Conservation (phyloP, 371 early-diverging fungal genomes). For the Mucor irregularis region DNA sequence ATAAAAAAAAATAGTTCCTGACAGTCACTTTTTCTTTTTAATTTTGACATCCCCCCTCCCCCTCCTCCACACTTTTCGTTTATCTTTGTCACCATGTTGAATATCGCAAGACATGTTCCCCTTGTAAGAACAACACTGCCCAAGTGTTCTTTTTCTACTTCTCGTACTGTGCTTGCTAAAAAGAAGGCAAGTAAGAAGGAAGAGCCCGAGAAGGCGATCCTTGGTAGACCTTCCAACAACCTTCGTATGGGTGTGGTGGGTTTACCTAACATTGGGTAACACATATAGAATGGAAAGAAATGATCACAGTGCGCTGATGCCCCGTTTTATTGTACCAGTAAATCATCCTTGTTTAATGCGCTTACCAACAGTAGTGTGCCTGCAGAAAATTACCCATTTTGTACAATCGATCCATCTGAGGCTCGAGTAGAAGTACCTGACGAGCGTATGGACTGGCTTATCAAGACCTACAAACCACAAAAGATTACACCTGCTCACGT, state of each 20-base stretch:
- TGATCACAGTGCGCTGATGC: not conserved
- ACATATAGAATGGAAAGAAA: not conserved
- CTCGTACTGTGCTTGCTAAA: constrained; percentile 10
- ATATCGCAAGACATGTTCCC: not conserved
- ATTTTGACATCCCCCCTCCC: constrained; percentile 3
- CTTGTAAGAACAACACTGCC: not conserved
- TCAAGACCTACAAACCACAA: constrained; percentile 68
- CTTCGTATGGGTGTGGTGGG: constrained; percentile 95
- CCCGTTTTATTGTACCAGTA: constrained; percentile 41
- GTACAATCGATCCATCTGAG: constrained; percentile 83
- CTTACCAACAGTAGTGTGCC: constrained; percentile 83
- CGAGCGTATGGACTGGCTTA: constrained; percentile 75
- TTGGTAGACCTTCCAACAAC: constrained; percentile 77
- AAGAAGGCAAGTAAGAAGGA: constrained; percentile 10
- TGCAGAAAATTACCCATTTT: constrained; percentile 79
- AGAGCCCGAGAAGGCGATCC: constrained; percentile 37
- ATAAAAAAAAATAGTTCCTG: not conserved
- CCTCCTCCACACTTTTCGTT: not conserved
- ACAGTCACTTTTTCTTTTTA: constrained; percentile 3
- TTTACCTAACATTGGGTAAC: constrained; percentile 93
- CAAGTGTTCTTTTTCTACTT: not conserved
- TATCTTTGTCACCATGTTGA: not conserved
- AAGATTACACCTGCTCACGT: constrained; percentile 62
- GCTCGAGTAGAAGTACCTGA: constrained; percentile 84
- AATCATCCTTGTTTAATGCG: constrained; percentile 90